Percentiles rank a stretch among this genome's conserved stretches.
Conservation (phyloP, 371 early-diverging fungal species). For the Homolaphlyctis polyrhiza region DNA sequence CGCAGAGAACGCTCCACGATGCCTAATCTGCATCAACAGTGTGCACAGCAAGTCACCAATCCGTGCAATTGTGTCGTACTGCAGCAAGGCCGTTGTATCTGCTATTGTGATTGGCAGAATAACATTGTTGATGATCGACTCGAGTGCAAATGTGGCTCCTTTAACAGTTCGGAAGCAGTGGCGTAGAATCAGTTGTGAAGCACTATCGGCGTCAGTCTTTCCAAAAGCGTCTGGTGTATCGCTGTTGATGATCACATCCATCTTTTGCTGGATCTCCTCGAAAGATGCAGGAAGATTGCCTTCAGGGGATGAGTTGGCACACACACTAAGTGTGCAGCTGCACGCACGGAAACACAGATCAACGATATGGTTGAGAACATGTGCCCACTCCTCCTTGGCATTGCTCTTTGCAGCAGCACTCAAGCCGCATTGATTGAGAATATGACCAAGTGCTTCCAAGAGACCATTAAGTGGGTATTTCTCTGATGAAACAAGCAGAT, state of each 20-base stretch:
- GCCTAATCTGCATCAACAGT: conserved; percentile 55
- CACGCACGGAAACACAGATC: conserved; percentile 10
- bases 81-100: background rate
- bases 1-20: conserved; percentile 88
- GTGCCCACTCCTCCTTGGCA: too few relatives aligned
- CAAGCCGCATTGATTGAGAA: background rate
- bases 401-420: too few relatives aligned
- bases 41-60: background rate
- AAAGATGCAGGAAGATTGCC: conserved; percentile 27
- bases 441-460: conserved; percentile 6
- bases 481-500: conserved; percentile 15
- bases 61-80: background rate
- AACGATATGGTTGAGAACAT: conserved; percentile 4
- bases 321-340: conserved; percentile 15
- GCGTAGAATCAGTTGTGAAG: conserved; percentile 82
- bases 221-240: conserved; percentile 18
- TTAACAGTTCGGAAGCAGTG: conserved; percentile 92
- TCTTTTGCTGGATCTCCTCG: conserved; percentile 48
- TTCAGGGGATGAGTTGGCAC: conserved; percentile 32
- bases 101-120: conserved; percentile 10
- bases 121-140: conserved; percentile 9
- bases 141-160: conserved; percentile 55
- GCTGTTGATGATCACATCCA: conserved; percentile 47
- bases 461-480: conserved; percentile 27
- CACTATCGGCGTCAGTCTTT: conserved; percentile 40